Evolutionary conservation across 2,329 filamentous ascomycete genomes (phyloP).

Genomic region (Botrytis fabae): DNA sequence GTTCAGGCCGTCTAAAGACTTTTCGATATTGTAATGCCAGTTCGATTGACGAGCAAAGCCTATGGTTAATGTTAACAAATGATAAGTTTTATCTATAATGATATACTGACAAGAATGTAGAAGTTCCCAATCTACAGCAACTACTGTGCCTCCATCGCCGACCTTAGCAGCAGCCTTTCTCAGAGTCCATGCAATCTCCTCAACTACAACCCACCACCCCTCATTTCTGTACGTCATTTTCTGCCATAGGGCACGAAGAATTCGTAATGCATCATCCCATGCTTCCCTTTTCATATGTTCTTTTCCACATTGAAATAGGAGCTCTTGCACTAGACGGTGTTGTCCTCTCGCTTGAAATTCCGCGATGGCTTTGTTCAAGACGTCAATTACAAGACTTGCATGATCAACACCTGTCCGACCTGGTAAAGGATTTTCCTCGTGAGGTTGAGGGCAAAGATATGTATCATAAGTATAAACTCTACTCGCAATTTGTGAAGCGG

Average conservation of each 20-base stretch:
- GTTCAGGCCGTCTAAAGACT: conserved; percentile 54
- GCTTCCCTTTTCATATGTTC: conserved; percentile 53
- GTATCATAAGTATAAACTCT: conserved; percentile 62
- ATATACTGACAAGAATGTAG: conserved; percentile 55
- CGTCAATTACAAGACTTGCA: conserved; percentile 54
- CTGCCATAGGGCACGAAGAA: conserved; percentile 59
- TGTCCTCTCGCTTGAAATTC: conserved; percentile 59
- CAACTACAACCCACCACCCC: conserved; percentile 59
- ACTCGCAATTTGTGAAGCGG: conserved; percentile 49
- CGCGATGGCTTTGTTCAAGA: conserved; percentile 50
- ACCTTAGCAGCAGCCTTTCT: conserved; percentile 55
- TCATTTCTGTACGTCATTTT: conserved; percentile 57
- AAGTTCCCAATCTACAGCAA: conserved; percentile 66
- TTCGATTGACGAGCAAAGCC: conserved; percentile 55
- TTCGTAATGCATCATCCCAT: conserved; percentile 55
- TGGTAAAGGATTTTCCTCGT: conserved; percentile 57
- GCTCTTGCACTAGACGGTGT: conserved; percentile 53
- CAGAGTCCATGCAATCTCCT: conserved; percentile 62
- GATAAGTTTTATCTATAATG: neutral
- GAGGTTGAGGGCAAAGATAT: conserved; percentile 65
- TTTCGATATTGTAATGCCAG: conserved; percentile 63
- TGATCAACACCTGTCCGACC: conserved; percentile 54
- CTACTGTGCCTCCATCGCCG: conserved; percentile 55
- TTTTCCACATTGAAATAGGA: conserved; percentile 55
- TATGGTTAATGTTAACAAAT: conserved; percentile 39